A percentile compares a stretch with the other conserved stretches of the same genome.
phyloP scores from a whole-genome alignment of 2,329 filamentous ascomycete species.

The Chaetomiaceae sp. region DNA sequence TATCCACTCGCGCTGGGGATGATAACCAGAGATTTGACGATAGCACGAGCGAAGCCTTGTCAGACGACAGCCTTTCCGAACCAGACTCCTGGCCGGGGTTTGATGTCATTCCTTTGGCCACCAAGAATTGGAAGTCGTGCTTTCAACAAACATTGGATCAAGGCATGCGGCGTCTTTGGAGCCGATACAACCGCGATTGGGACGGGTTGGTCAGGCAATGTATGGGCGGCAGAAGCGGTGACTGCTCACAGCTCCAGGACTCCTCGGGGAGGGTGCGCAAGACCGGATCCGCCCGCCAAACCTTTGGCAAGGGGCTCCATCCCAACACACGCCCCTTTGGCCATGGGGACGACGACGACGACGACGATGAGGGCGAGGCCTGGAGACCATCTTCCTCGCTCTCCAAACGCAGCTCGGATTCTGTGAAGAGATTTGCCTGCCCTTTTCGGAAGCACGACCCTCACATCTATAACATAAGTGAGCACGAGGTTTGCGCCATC shows the following conservation, averaged over 20 bases:
- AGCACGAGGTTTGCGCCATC: constrained; percentile 21
- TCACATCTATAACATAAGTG: constrained; percentile 18
- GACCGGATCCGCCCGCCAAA: constrained; percentile 8
- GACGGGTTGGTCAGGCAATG: constrained; percentile 16
- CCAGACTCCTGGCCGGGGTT: constrained; percentile 16
- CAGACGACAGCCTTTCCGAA: constrained; percentile 22
- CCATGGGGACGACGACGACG: constrained; percentile 18
- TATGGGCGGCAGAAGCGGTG: constrained; percentile 9
- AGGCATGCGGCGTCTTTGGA: constrained; percentile 19
- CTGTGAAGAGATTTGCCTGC: constrained; percentile 20
- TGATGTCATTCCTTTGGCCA: constrained; percentile 1
- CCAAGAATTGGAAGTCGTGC: constrained; percentile 9
- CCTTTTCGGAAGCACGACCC: constrained; percentile 24
- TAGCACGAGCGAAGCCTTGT: constrained; percentile 17
- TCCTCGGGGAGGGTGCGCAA: constrained; percentile 8
- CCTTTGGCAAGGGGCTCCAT: constrained; percentile 5
- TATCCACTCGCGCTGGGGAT: constrained; percentile 13
- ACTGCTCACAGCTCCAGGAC: constrained; percentile 6
- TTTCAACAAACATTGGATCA: constrained; percentile 13
- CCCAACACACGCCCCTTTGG: neutral
- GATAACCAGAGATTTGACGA: constrained; percentile 10
- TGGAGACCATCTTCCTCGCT: constrained; percentile 12
- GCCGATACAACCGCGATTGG: constrained; percentile 21
- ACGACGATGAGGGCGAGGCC: constrained; percentile 18
- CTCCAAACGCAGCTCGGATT: constrained; percentile 10